phyloP scores from a whole-genome alignment of 2,329 filamentous ascomycete species.

The Aspergillus sojae region DNA sequence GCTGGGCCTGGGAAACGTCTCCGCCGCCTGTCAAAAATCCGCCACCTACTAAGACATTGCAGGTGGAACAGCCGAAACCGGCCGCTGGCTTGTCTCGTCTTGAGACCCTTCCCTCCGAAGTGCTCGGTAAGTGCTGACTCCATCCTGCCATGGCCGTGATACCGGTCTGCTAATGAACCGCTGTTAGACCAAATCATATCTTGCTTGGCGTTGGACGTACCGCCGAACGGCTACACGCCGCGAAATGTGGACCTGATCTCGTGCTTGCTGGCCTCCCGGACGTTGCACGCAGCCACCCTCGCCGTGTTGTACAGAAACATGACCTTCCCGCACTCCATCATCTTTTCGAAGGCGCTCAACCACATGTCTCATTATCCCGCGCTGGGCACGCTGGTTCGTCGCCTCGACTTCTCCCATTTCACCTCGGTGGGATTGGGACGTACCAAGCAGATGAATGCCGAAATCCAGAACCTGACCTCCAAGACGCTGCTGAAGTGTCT shows the following conservation, averaged over 20 bases:
- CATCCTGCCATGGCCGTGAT: background rate
- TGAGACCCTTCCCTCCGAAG: conserved; percentile 70
- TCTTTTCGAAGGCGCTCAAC: conserved; percentile 78
- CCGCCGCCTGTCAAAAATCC: conserved; percentile 20
- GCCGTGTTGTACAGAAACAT: conserved; percentile 77
- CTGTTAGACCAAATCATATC: conserved; percentile 70
- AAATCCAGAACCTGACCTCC: conserved; percentile 75
- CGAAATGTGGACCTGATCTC: conserved; percentile 79
- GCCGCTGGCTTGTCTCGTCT: conserved; percentile 53
- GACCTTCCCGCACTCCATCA: conserved; percentile 79
- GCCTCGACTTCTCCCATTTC: conserved; percentile 83
- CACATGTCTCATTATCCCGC: conserved; percentile 68
- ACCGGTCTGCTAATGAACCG: conserved; percentile 10
- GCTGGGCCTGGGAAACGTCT: conserved; percentile 47
- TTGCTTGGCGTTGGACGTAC: conserved; percentile 72
- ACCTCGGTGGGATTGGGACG: conserved; percentile 77
- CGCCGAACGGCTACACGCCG: conserved; percentile 72
- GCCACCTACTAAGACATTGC: conserved; percentile 24
- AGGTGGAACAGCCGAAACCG: conserved; percentile 24
- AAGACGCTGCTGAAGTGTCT: conserved; percentile 73
- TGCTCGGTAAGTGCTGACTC: conserved; percentile 62
- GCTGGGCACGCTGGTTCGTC: conserved; percentile 74
- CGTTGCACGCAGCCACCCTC: conserved; percentile 71
- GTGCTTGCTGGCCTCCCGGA: conserved; percentile 73
- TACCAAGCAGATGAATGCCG: conserved; percentile 72